Base-by-base conservation (phyloP, 129 eudicot species). In the Pittosporum tobira region DNA sequence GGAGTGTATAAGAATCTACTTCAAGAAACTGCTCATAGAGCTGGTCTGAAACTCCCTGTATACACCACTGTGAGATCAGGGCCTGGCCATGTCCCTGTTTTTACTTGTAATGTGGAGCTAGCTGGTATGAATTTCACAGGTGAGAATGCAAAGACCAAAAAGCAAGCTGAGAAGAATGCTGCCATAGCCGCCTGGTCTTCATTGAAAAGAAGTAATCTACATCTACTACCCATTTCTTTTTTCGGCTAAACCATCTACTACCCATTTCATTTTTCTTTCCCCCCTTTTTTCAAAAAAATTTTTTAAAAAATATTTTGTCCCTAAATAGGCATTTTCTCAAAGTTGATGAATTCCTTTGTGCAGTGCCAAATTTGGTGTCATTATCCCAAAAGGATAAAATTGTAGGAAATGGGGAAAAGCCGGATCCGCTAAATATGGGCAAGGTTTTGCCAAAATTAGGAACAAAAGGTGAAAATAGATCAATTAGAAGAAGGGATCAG, bases 181-280 rank as follows among this genome's bases (percentile, higher is more conserved):
- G 78, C 78, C 4, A 73, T 73, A n/a, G 64, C 78, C 36, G 78
- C 78, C 42, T 73, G 78, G 78, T 66, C 78, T 47, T 46, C 69
- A 3, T 48, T 73, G 65, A 73, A 67, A 55, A 66, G 23, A 67
- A 73, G 78, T 73, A 26, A 42, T 2, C 28, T 13, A 2, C 23
- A 16, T 0, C 12, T 20, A 1, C 12, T 21, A 23, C 3, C 20
- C 31, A 12, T 51, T 36, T 1, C 19, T 29, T 37, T 42, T 20
- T 19, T 16, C n/a, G n/a, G n/a, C n/a, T n/a, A n/a, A n/a, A n/a
- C n/a, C 24, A 12, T 48, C 22, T 47, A 47, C 51, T 47, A 5
- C 20, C 11, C 47, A 42, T n/a, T 42, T 42, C 2, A 42, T n/a
- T n/a, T n/a, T n/a, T n/a, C n/a, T n/a, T n/a, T n/a, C n/a, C n/a